phyloP scores from a whole-genome alignment of 345 rosid species.

The Excoecaria agallocha region DNA sequence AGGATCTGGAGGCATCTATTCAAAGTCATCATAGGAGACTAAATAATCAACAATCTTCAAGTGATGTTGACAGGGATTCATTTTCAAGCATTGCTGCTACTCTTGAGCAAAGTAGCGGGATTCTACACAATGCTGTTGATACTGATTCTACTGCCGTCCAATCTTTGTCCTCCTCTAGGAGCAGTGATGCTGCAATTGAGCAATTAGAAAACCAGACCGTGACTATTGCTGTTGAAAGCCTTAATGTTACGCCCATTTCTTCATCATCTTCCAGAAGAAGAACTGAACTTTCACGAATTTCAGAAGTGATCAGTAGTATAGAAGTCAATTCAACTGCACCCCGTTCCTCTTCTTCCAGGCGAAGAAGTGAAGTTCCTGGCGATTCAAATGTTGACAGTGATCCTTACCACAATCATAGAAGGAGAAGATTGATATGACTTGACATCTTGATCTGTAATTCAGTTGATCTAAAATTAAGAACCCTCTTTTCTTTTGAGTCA shows the following conservation, averaged over 20 bases:
- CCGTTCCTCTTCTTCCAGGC: slow-evolving; percentile 10
- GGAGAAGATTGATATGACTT: slow-evolving; percentile 19
- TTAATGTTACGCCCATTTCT: not conserved
- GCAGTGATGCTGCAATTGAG: slow-evolving; percentile 15
- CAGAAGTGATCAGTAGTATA: not conserved
- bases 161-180: slow-evolving; percentile 20
- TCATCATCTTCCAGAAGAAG: slow-evolving; percentile 15
- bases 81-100: slow-evolving; percentile 19
- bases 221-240: not conserved
- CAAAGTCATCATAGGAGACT: slow-evolving; percentile 28
- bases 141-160: slow-evolving; percentile 16
- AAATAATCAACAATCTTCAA: slow-evolving; percentile 24
- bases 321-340: not conserved
- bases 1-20: slow-evolving; percentile 39
- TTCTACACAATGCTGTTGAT: slow-evolving; percentile 21
- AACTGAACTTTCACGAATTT: slow-evolving; percentile 3
- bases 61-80: slow-evolving; percentile 28
- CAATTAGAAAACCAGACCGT: slow-evolving; percentile 3
- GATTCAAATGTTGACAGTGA: slow-evolving; percentile 6
- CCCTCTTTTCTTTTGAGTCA: not conserved
- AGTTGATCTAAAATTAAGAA: not conserved
- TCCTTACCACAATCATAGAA: not conserved
- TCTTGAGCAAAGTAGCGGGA: slow-evolving; percentile 21
- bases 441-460: not conserved
- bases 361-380: slow-evolving; percentile 11